phyloP scores from a whole-genome alignment of 306 rosid species.

The Mucuna pruriens region DNA sequence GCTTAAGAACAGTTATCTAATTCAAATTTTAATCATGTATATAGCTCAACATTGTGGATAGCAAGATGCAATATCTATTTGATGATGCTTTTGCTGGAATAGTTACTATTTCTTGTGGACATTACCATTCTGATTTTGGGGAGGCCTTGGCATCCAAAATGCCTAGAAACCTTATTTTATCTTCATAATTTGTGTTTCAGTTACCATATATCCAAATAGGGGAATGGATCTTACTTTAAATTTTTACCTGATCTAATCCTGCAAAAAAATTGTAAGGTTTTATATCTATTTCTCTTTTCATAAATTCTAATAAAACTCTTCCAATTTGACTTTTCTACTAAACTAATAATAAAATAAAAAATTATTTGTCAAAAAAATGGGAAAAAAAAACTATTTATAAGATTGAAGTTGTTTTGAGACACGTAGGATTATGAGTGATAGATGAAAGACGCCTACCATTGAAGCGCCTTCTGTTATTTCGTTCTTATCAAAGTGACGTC shows the following conservation, averaged over 20 bases:
- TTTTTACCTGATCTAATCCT: neutral
- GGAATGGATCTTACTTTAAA: neutral
- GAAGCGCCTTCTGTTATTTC: no score
- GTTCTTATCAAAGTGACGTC: no score
- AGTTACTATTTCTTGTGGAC: conserved; percentile 77
- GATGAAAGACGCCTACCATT: no score
- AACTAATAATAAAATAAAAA: no score
- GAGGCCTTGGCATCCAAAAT: conserved; percentile 72
- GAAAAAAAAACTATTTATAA: no score
- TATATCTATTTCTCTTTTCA: neutral
- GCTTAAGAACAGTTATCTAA: neutral
- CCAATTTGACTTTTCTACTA: no score
- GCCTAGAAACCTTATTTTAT: conserved; percentile 59
- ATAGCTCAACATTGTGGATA: conserved; percentile 75
- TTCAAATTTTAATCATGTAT: neutral
- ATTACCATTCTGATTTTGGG: conserved; percentile 76
- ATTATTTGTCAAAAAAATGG: no score
- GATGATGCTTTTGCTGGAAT: conserved; percentile 80
- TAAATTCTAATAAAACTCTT: neutral
- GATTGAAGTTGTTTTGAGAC: no score
- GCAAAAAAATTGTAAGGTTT: neutral
- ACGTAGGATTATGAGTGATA: no score
- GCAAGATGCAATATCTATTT: conserved; percentile 73
- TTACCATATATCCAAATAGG: neutral
- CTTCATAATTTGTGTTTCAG: neutral